These are phyloP conservation scores for Mycena sp. DNA, from an alignment of 1,284 basidiomycete species.

Conservation along the genomic window DNA sequence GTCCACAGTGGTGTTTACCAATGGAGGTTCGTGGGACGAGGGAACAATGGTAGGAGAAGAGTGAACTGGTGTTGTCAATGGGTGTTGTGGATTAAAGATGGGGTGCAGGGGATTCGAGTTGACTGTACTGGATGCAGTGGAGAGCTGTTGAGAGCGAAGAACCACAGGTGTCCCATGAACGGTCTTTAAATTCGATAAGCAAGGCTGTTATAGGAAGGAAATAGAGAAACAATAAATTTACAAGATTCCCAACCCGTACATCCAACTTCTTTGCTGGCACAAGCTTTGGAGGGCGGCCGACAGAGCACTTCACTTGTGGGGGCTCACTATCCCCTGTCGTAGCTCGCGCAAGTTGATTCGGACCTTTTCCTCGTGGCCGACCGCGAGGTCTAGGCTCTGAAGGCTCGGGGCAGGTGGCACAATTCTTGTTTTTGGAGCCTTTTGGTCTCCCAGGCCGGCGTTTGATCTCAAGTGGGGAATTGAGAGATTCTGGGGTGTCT, in stretches of 20 bases:
- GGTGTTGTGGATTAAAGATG: background rate
- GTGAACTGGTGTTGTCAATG: background rate
- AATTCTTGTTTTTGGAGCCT: constrained; percentile 2
- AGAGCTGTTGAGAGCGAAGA: background rate
- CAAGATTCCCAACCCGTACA: background rate
- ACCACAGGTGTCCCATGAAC: background rate
- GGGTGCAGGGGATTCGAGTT: background rate
- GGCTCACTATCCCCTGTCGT: background rate
- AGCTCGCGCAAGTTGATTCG: background rate
- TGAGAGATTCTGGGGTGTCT: background rate
- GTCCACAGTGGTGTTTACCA: background rate
- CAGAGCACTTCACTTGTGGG: too few relatives aligned
- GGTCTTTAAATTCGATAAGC: background rate
- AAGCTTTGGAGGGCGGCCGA: background rate
- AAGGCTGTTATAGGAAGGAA: background rate
- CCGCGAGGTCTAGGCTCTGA: background rate
- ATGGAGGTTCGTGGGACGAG: too few relatives aligned
- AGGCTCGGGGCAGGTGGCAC: background rate
- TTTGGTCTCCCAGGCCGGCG: background rate
- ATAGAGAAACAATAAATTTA: background rate
- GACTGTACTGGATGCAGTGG: too few relatives aligned
- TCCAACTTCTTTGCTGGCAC: background rate
- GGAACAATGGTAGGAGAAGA: background rate
- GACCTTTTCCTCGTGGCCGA: constrained; percentile 2
- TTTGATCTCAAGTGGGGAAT: background rate